phyloP scores from a whole-genome alignment of 768 basidiomycete species.

The Rhizopogon vulgaris region DNA sequence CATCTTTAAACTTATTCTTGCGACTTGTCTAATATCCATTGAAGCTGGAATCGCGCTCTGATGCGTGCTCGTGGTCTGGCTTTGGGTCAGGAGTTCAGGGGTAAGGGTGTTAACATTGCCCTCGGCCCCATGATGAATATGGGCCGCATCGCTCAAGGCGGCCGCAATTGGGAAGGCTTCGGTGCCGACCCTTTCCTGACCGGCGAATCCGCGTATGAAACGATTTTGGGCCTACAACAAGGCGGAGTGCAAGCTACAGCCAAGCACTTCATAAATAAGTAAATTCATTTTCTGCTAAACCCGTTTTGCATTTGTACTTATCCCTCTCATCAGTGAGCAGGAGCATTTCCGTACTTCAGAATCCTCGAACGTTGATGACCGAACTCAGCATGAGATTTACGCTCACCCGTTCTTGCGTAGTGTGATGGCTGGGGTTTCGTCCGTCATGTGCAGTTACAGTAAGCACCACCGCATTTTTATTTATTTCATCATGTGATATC shows the following conservation, averaged over 20 bases:
- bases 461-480: constrained; percentile 15
- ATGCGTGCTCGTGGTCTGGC: constrained; percentile 59
- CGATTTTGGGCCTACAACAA: constrained; percentile 69
- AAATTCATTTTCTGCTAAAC: neutral
- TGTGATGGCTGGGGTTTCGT: constrained; percentile 68
- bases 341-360: constrained; percentile 51
- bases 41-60: constrained; percentile 55
- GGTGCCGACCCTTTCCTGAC: constrained; percentile 78
- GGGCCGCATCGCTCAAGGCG: constrained; percentile 62
- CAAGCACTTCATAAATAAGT: constrained; percentile 74
- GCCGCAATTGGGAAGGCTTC: constrained; percentile 87
- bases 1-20: constrained; percentile 13
- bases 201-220: constrained; percentile 70
- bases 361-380: constrained; percentile 71
- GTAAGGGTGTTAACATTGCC: constrained; percentile 52
- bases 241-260: constrained; percentile 75
- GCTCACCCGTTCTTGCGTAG: constrained; percentile 63
- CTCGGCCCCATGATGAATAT: constrained; percentile 71
- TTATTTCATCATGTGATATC: constrained; percentile 2
- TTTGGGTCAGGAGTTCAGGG: constrained; percentile 62
- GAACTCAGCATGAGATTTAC: constrained; percentile 74
- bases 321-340: constrained; percentile 49
- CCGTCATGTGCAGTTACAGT: constrained; percentile 78
- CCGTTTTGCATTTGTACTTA: constrained; percentile 15
- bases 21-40: constrained; percentile 12